Evolutionary conservation across 352 stramenopile genomes (phyloP).

Genomic region (Pythium grandisporangium): DNA sequence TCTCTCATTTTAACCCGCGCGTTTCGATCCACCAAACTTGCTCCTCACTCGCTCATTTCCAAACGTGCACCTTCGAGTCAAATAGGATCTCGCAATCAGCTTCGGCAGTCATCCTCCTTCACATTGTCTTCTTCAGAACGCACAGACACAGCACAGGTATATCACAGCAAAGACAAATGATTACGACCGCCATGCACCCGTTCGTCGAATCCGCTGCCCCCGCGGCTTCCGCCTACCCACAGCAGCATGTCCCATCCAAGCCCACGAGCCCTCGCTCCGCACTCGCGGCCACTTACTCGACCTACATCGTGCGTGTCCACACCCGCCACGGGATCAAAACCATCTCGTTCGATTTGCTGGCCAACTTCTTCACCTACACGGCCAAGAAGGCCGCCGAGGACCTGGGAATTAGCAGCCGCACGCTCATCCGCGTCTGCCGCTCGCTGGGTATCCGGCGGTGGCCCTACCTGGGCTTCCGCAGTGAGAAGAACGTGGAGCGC

Average conservation of each 20-base stretch:
- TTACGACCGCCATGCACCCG: neutral
- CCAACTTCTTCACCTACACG: slow-evolving; percentile 58
- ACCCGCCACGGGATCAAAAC: slow-evolving; percentile 66
- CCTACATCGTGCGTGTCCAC: slow-evolving; percentile 50
- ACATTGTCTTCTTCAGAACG: too few relatives aligned
- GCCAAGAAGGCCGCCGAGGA: slow-evolving; percentile 70
- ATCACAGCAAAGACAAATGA: too few relatives aligned
- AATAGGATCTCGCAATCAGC: too few relatives aligned
- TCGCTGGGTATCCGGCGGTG: slow-evolving; percentile 68
- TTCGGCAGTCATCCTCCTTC: too few relatives aligned
- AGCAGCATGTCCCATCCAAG: slow-evolving; percentile 5
- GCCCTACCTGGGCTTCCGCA: slow-evolving; percentile 74
- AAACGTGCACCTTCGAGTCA: too few relatives aligned
- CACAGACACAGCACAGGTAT: too few relatives aligned
- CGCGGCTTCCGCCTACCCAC: slow-evolving; percentile 9
- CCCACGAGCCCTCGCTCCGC: slow-evolving; percentile 12
- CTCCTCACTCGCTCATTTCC: too few relatives aligned
- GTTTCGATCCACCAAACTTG: too few relatives aligned
- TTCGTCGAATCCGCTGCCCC: slow-evolving; percentile 2
- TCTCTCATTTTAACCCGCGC: too few relatives aligned
- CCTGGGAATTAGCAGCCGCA: slow-evolving; percentile 68
- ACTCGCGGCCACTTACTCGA: slow-evolving; percentile 36
- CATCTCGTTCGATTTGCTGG: slow-evolving; percentile 64
- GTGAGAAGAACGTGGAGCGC: slow-evolving; percentile 71
- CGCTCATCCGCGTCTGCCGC: slow-evolving; percentile 67